These are phyloP conservation scores for Dichotomopilus funicola DNA, from an alignment of 2,329 filamentous ascomycete species.

Conservation along the genomic window DNA sequence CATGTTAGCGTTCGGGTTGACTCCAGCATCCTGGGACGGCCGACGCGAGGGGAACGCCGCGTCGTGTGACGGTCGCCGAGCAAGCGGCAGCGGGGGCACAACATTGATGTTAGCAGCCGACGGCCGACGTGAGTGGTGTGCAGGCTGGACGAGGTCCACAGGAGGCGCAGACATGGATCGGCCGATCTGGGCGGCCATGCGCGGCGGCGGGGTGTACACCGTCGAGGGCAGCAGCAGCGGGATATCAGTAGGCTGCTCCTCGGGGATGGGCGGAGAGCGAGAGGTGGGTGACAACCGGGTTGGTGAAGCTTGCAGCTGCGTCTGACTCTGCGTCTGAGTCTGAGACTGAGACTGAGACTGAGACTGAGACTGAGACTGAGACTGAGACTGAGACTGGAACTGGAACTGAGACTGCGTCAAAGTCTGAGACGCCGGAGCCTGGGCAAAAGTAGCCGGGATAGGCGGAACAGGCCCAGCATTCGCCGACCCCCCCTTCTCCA, in stretches of 20 bases:
- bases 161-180: constrained; percentile 58
- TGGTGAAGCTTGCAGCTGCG: constrained; percentile 15
- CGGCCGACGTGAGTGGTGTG: constrained; percentile 28
- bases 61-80: constrained; percentile 32
- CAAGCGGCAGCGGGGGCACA: constrained; percentile 10
- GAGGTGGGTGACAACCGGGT: too few species aligned
- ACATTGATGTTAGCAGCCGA: constrained; percentile 7
- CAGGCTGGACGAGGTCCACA: constrained; percentile 35
- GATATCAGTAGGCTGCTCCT: constrained; percentile 25
- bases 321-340: constrained; percentile 25
- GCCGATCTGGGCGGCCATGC: constrained; percentile 35
- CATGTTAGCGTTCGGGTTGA: constrained; percentile 24
- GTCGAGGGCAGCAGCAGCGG: constrained; percentile 47
- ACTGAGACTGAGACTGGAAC: neutral
- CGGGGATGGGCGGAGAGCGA: constrained; percentile 24
- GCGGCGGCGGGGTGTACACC: constrained; percentile 50
- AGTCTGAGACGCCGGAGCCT: constrained; percentile 31
- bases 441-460: constrained; percentile 43
- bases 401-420: constrained; percentile 27
- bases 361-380: constrained; percentile 3
- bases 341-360: neutral
- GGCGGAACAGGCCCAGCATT: constrained; percentile 48
- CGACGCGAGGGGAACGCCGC: constrained; percentile 21
- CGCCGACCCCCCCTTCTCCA: constrained; percentile 49
- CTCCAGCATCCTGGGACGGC: constrained; percentile 32